Conservation (phyloP, 768 basidiomycete genomes). For the Chalciporus pseudorubinellus region DNA sequence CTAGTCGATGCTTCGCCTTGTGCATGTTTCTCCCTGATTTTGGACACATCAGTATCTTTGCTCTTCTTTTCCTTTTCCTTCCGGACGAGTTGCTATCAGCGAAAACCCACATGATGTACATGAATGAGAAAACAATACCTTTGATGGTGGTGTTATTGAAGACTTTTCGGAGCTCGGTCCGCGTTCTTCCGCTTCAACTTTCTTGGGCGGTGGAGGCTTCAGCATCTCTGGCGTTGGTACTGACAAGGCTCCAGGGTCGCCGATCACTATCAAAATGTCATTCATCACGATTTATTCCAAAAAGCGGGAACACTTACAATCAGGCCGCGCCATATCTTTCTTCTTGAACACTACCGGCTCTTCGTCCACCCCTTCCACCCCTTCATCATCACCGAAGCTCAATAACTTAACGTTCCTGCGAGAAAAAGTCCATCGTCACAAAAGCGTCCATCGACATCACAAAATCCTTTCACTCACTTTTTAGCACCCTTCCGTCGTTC, state of each 20-base stretch:
- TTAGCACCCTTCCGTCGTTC: constrained; percentile 75
- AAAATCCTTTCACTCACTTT: constrained; percentile 56
- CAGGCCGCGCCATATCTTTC: constrained; percentile 80
- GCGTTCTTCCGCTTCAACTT: constrained; percentile 2
- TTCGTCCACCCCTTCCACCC: constrained; percentile 53
- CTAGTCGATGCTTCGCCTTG: constrained; percentile 62
- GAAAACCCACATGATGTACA: not conserved
- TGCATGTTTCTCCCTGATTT: constrained; percentile 74
- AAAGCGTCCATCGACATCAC: not conserved
- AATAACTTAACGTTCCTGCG: constrained; percentile 82
- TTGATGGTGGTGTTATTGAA: constrained; percentile 6
- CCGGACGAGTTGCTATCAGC: not conserved
- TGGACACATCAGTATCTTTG: constrained; percentile 51
- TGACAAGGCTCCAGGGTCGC: constrained; percentile 7
- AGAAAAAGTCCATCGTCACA: not conserved
- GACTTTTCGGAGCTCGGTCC: not conserved
- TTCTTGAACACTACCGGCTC: constrained; percentile 61
- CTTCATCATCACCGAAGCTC: constrained; percentile 81
- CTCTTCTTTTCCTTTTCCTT: constrained; percentile 19
- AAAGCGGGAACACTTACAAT: constrained; percentile 52
- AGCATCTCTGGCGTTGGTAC: constrained; percentile 9
- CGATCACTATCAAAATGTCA: constrained; percentile 22
- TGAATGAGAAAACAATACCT: constrained; percentile 15
- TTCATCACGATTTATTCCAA: not conserved
- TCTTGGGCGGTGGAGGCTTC: constrained; percentile 3